A percentile compares a stretch with the other conserved stretches of the same genome.
Conservation (phyloP, 2,329 filamentous ascomycete species). For the Fusarium sp. region DNA sequence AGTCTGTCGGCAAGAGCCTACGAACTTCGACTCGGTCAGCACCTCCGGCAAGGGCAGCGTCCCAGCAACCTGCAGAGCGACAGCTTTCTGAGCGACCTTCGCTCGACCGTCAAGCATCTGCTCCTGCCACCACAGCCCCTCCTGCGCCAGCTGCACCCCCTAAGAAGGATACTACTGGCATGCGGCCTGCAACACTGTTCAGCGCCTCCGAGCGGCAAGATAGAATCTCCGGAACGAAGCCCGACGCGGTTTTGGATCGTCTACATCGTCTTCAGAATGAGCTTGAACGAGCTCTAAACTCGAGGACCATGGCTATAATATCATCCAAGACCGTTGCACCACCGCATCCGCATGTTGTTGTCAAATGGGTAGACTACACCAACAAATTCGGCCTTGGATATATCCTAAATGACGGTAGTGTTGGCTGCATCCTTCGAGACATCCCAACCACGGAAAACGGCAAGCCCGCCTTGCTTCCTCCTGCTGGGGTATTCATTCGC, state of each 20-base stretch:
- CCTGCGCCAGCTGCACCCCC: constrained; percentile 36
- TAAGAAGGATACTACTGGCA: constrained; percentile 45
- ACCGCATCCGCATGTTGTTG: constrained; percentile 71
- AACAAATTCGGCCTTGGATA: constrained; percentile 89
- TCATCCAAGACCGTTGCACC: constrained; percentile 64
- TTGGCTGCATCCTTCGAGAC: constrained; percentile 74
- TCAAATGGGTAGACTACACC: constrained; percentile 90
- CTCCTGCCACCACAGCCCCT: constrained; percentile 32
- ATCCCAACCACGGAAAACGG: constrained; percentile 63
- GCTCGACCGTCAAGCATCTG: constrained; percentile 45
- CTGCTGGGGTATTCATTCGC: constrained; percentile 76
- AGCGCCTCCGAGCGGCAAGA: constrained; percentile 63
- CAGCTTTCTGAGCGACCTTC: constrained; percentile 35
- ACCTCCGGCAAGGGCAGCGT: constrained; percentile 44
- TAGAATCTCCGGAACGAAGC: constrained; percentile 63
- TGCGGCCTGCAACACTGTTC: constrained; percentile 63
- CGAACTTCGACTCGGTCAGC: constrained; percentile 44
- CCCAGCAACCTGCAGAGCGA: constrained; percentile 41
- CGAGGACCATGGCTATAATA: constrained; percentile 70
- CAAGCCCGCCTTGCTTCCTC: constrained; percentile 66
- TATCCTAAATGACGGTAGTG: constrained; percentile 82
- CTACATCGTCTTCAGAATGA: constrained; percentile 68
- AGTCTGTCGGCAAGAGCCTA: constrained; percentile 42
- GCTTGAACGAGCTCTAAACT: constrained; percentile 70
- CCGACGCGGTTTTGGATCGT: constrained; percentile 66